Base-by-base conservation (phyloP, 83 land plant genomes). In the Picea abies region DNA sequence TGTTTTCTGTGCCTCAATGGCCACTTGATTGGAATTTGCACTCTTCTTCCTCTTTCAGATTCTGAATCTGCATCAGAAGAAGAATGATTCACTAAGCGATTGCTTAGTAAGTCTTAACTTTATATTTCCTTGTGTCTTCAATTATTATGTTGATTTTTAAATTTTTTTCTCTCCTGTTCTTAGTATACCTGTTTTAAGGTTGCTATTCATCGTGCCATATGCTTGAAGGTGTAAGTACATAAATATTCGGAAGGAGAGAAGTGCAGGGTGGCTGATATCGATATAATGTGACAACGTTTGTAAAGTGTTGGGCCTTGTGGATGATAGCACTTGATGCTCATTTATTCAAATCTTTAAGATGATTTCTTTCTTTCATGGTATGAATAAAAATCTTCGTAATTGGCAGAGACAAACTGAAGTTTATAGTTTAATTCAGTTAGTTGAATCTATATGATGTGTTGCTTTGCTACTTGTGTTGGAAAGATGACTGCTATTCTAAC, bases 1-100 rank as follows among this genome's bases (percentile, higher is more conserved):
- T 97, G 93, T 81, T 94, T 89, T 88, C 94, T 97, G 15, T 97
- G 99, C 83, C 91, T 94, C 58, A 94, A 96, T 84, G 99, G 99
- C 7, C 99, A 97, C 85, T 83, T 96, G 86, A 88, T 91, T 83
- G 99, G 99, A 61, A 84, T 88, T 56, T 96, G 99, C 78, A 88
- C 93, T 29, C 94, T 97, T 26, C 78, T 97, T 23, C 98, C 99
- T 1, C 93, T 96, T 23, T 94, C 99, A 5, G 99, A 97, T 80
- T 94, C 94, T 29, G 96, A 96, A 37, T 93, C 86, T 60, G 84
- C 86, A n/a, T 94, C 97, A 64, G 94, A 88, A 79, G 82, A 91
- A 63, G 83, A 77, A 82, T 84, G 79, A 76, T 7, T 12, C 61
- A 2, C 14, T 76, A 56, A 26, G 79, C 32, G 58, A 56, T 23